Percentiles rank a stretch among this genome's conserved stretches.
These are phyloP conservation scores for Pyracantha coccinea DNA, from an alignment of 331 rosid genomes.

Conservation along the genomic window DNA sequence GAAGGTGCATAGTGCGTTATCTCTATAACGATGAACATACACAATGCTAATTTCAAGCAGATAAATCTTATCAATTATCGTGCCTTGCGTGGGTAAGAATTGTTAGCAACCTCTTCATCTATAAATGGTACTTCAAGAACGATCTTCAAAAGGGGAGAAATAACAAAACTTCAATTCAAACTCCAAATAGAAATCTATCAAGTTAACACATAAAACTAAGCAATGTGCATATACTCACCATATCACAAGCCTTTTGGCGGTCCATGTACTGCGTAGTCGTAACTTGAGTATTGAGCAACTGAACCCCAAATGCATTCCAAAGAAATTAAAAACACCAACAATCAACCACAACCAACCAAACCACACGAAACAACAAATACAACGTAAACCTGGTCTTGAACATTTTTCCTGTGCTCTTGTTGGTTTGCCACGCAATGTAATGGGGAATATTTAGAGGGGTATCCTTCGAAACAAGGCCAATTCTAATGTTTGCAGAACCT, in stretches of 20 bases:
- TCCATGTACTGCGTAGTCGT: slow-evolving; percentile 70
- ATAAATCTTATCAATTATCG: background rate
- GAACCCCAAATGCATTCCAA: slow-evolving; percentile 18
- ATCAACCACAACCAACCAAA: background rate
- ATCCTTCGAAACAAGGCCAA: slow-evolving; percentile 86
- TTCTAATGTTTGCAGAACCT: slow-evolving; percentile 85
- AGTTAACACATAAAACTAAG: background rate
- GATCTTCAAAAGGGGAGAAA: slow-evolving; percentile 33
- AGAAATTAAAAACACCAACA: background rate
- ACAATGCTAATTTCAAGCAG: background rate
- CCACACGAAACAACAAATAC: background rate
- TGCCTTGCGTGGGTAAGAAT: slow-evolving; percentile 85
- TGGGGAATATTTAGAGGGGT: slow-evolving; percentile 69
- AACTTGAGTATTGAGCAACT: slow-evolving; percentile 74
- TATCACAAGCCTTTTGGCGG: slow-evolving; percentile 80
- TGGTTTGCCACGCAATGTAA: slow-evolving; percentile 74
- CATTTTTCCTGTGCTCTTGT: slow-evolving; percentile 60
- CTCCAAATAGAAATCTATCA: background rate
- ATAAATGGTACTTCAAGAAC: slow-evolving; percentile 70
- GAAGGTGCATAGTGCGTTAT: background rate
- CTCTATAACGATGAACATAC: background rate
- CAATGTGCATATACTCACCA: slow-evolving; percentile 39
- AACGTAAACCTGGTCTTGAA: slow-evolving; percentile 68
- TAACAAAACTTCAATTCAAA: background rate
- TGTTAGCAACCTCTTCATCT: slow-evolving; percentile 73